Base-by-base conservation (phyloP, 306 rosid species). In the Psophocarpus tetragonolobus region DNA sequence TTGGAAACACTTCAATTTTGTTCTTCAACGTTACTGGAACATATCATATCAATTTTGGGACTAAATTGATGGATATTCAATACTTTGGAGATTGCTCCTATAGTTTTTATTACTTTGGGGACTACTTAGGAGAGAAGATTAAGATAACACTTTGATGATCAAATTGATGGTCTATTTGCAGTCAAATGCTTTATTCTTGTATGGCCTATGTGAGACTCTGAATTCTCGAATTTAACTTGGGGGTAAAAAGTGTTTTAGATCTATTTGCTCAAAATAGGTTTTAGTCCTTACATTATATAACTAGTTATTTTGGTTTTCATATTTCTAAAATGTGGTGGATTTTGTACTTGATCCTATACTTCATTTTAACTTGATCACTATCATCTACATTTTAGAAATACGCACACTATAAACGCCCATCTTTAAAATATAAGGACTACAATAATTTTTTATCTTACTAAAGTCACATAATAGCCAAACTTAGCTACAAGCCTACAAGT, bases 151-250 rank as follows among this genome's bases (percentile, higher is more conserved):
- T 11, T 24, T 1, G 32, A 6, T 0, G 14, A 58, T 3, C 14
- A 30, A 29, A 3, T 48, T 13, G 36, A 14, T 27, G 36, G 36
- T 57, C n/a, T n/a, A n/a, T n/a, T n/a, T n/a, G n/a, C n/a, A n/a
- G n/a, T n/a, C n/a, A n/a, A n/a, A n/a, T n/a, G n/a, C n/a, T n/a
- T 24, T 57, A 24, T 1, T 27, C 36, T 71, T 35, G 8, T 27
- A 13, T 33, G 67, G 69, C 53, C 50, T 18, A 50, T 58, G 65
- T 63, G 81, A 23, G 60, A 77, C 61, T 57, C 76, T 21, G 56
- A 79, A 17, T 38, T 60, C 3, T 78, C 74, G 8, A 75, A 30
- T 61, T 53, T 27, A 6, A 50, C 32, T 21, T 51, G 1, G 26
- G 24, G 23, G 3, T 54, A 54, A 23, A 54, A 18, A 6, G 27